Conservation (phyloP, 305 asterid genomes). For the Rubia tinctorum region DNA sequence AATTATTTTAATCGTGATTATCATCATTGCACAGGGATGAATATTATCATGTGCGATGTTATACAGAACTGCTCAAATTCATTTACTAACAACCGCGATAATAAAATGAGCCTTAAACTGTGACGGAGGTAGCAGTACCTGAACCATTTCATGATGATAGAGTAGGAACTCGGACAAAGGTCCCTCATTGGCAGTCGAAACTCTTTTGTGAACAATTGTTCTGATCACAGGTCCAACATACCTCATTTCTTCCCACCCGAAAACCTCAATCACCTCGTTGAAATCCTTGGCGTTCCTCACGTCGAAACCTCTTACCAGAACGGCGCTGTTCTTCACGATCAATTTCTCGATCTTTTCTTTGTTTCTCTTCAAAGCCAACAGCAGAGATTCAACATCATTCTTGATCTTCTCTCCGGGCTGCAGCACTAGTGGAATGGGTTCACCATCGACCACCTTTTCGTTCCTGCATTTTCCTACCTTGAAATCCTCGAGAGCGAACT, state of each 20-base stretch:
- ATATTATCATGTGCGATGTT: too few relatives aligned
- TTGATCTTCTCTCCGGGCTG: constrained; percentile 31
- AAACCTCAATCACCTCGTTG: constrained; percentile 60
- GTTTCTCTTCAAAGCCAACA: constrained; percentile 36
- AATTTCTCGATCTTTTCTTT: constrained; percentile 65
- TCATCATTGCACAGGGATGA: too few relatives aligned
- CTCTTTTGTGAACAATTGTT: constrained; percentile 61
- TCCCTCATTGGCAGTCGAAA: constrained; percentile 87
- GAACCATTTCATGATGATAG: constrained; percentile 82
- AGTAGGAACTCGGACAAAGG: constrained; percentile 70
- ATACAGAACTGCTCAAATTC: too few relatives aligned
- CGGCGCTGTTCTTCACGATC: constrained; percentile 69
- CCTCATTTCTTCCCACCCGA: constrained; percentile 72
- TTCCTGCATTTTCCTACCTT: constrained; percentile 79
- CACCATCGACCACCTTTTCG: constrained; percentile 66
- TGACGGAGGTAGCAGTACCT: constrained; percentile 32
- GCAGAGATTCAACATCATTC: constrained; percentile 29
- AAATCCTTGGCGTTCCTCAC: constrained; percentile 54
- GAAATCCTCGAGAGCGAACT: constrained; percentile 55
- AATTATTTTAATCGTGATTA: too few relatives aligned
- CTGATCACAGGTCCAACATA: constrained; percentile 78
- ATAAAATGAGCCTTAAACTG: too few relatives aligned
- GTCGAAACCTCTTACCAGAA: constrained; percentile 63
- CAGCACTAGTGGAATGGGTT: constrained; percentile 61
- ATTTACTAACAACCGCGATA: too few relatives aligned